Base-by-base conservation (phyloP, 306 rosid species). In the Quercus aquifolioides region DNA sequence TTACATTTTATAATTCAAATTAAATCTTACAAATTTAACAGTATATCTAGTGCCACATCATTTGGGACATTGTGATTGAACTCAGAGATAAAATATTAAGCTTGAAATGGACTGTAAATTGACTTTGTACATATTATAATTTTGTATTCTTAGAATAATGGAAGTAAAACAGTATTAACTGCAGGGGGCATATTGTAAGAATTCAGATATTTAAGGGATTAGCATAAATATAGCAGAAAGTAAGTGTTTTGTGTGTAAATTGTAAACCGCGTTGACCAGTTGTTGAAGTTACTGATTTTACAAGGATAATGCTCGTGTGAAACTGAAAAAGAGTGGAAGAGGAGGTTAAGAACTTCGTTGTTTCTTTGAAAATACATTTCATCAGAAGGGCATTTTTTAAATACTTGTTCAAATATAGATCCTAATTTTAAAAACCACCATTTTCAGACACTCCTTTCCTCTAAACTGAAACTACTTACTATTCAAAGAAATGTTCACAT, bases 361-460 rank as follows among this genome's bases (percentile, higher is more conserved):
- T 55, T 38, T 49, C 63, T 35, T 49, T 10, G 1, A 35, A 43
- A 60, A 30, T 58, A 60, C 58, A 30, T 78, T 23, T 33, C 55
- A 11, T 11, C 55, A 69, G 5, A 30, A 3, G 14, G 57, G 21
- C 23, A 49, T 25, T 76, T 46, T 25, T 17, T 30, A 69, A 74
- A 15, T 38, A 30, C 35, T 60, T 33, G 80, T 79, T 52, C 54
- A 57, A 64, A 20, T 26, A 9, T 14, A 70, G 62, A 49, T 64
- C 64, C 26, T 13, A 35, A 43, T 64, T 55, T 64, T 71, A 58
- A 77, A 74, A 69, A 23, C 14, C 5, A 74, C 25, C 59, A 69
- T 31, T 74, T 74, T 68, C 62, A 74, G 79, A 78, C 76, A 58
- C 69, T 78, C 76, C 59, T 19, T 68, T 74, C 26, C 43, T 25